phyloP scores from a whole-genome alignment of 768 basidiomycete genomes.

The Naganishia onofrii region DNA sequence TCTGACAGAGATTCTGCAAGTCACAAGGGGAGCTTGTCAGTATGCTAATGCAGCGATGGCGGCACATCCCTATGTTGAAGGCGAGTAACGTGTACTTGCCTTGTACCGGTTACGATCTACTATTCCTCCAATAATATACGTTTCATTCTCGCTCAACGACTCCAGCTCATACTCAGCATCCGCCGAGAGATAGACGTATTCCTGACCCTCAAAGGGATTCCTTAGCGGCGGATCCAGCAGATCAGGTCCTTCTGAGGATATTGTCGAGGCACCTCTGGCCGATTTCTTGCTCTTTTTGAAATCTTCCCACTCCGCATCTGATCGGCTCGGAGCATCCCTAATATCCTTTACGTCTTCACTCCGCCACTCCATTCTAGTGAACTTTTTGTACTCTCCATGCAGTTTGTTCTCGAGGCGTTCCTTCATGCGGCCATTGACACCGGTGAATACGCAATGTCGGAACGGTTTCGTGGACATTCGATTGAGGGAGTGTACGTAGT shows the following conservation, averaged over 20 bases:
- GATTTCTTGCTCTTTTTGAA: neutral
- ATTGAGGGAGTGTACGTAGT: constrained; percentile 87
- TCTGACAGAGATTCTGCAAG: constrained; percentile 77
- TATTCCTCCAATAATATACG: constrained; percentile 93
- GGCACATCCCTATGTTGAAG: constrained; percentile 91
- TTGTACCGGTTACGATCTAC: constrained; percentile 96
- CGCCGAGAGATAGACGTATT: constrained; percentile 86
- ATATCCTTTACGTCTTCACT: constrained; percentile 19
- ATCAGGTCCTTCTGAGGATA: neutral
- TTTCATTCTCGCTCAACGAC: constrained; percentile 77
- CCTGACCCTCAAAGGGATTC: constrained; percentile 46
- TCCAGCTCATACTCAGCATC: constrained; percentile 82
- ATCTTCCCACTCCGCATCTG: constrained; percentile 12
- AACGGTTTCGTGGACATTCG: constrained; percentile 70
- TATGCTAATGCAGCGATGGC: constrained; percentile 52
- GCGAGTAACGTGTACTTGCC: constrained; percentile 61
- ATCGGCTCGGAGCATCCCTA: neutral
- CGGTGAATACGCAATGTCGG: constrained; percentile 70
- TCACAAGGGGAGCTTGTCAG: neutral
- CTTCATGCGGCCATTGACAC: constrained; percentile 69
- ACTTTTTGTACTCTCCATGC: constrained; percentile 70
- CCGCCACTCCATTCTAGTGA: constrained; percentile 61
- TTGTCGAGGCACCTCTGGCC: neutral
- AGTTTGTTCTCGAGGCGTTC: constrained; percentile 65
- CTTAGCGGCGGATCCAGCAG: constrained; percentile 26